Evolutionary conservation across 129 eudicot genomes (phyloP), one percentile per base, ranked within the genome.

Genomic region (Lonicera japonica): DNA sequence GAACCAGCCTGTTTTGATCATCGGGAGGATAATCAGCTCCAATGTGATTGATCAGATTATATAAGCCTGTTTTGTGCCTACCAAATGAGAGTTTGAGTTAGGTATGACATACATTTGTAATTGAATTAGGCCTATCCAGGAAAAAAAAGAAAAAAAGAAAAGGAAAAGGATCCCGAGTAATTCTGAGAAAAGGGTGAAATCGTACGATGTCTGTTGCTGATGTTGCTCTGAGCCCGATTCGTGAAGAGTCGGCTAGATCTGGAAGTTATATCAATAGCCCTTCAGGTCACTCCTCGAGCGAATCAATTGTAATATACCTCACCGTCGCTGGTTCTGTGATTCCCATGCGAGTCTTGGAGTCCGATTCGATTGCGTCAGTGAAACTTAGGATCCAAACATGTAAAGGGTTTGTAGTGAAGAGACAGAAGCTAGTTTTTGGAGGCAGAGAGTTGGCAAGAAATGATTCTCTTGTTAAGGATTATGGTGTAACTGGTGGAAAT

Each of bases 381-480:
- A 83, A 87, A 61, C 88, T 80, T 5, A 80, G 83, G 85, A 75
- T 87, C 55, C 90, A 87, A 67, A 78, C 77, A 24, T 78, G 83
- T 67, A 80, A 78, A 67, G 95, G 95, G 66, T 80, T 80, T 70
- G 85, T 83, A 58, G 83, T 75, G 20, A 83, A 77, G 82, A 87
- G 69, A 48, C 90, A 87, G 63, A 87, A 78, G 75, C 65, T 87
- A 16, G 85, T 87, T 76, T 87, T 65, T 64, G 81, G 74, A 20
- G 90, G 95, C 54, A 77, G 95, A 63, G 90, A 83, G 76, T 63
- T 87, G 19, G 69, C 95, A 5, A 61, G 85, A 56, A 87, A 81
- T 39, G 70, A 83, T 70, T 75, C 83, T 56, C 74, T 83, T 12
- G 58, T 87, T 25, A 83, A 81, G 72, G 91, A 87, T 21, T 87